A percentile compares a stretch with the other conserved stretches of the same genome.
Conservation (phyloP, 495 filamentous ascomycete genomes). For the Bathelium albidoporum region DNA sequence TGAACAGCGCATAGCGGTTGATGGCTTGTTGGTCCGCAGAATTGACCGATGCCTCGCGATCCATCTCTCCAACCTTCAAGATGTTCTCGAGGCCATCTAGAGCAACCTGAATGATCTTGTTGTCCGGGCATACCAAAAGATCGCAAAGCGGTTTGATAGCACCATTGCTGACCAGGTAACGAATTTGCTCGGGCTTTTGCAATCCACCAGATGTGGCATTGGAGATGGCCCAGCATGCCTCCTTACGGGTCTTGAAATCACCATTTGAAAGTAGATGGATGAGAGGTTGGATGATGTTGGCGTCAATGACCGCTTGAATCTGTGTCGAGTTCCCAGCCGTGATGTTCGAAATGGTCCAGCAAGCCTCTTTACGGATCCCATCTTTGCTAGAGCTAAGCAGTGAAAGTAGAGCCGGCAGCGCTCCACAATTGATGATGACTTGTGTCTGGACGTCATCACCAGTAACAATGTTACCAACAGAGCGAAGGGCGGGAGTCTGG, state of each 20-base stretch:
- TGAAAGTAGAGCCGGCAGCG: conserved; percentile 80
- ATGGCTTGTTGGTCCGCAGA: conserved; percentile 56
- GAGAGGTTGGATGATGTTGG: conserved; percentile 89
- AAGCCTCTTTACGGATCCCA: conserved; percentile 98
- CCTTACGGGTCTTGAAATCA: conserved; percentile 98
- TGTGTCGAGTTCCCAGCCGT: conserved; percentile 96
- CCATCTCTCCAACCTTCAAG: conserved; percentile 96
- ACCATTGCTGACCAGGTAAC: conserved; percentile 83
- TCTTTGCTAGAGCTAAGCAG: conserved; percentile 95
- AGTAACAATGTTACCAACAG: conserved; percentile 98
- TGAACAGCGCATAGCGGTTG: conserved; percentile 96
- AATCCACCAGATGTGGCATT: conserved; percentile 97
- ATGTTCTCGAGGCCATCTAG: conserved; percentile 98
- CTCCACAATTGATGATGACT: conserved; percentile 97
- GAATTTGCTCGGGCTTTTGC: conserved; percentile 97
- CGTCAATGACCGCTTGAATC: conserved; percentile 95
- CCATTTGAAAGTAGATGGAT: conserved; percentile 93
- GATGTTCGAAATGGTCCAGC: conserved; percentile 99
- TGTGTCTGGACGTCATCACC: conserved; percentile 98
- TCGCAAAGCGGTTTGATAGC: conserved; percentile 98
- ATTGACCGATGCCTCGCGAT: conserved; percentile 75
- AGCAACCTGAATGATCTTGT: conserved; percentile 99
- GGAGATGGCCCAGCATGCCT: conserved; percentile 99
- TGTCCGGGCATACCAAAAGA: conserved; percentile 91
- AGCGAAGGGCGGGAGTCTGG: conserved; percentile 92